Evolutionary conservation across 768 basidiomycete species (phyloP).

Genomic region (Russula vinacea): DNA sequence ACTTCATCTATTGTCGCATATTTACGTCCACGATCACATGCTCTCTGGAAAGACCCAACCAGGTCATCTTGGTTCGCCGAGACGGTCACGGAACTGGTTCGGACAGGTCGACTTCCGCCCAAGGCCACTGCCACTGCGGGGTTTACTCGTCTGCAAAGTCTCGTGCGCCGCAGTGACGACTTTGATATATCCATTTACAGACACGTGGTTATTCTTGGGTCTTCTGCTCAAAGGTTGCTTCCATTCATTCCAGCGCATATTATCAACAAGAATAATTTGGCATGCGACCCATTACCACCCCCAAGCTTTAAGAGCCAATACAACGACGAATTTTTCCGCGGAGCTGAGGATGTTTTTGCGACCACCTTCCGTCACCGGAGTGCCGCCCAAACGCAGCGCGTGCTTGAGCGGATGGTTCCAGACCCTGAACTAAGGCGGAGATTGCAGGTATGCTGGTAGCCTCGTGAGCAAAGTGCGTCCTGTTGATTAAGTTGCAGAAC

Average conservation of each 20-base stretch:
- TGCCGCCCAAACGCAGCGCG: slow-evolving; percentile 49
- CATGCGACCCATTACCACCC: slow-evolving; percentile 89
- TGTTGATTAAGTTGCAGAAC: slow-evolving; percentile 35
- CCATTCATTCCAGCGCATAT: slow-evolving; percentile 68
- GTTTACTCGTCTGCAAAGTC: slow-evolving; percentile 40
- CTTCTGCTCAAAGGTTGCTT: slow-evolving; percentile 56
- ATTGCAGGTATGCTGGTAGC: slow-evolving; percentile 44
- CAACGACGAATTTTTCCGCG: slow-evolving; percentile 70
- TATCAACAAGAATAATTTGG: slow-evolving; percentile 52
- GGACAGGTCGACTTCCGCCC: slow-evolving; percentile 35
- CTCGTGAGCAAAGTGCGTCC: slow-evolving; percentile 3
- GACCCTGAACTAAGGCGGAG: slow-evolving; percentile 57
- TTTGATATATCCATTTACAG: slow-evolving; percentile 60
- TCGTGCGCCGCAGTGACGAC: slow-evolving; percentile 36
- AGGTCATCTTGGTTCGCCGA: slow-evolving; percentile 64
- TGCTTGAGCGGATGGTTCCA: slow-evolving; percentile 55
- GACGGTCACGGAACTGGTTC: slow-evolving; percentile 48
- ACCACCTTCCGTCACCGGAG: slow-evolving; percentile 37
- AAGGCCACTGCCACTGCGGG: slow-evolving; percentile 38
- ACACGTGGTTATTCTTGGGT: slow-evolving; percentile 73
- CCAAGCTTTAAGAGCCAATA: slow-evolving; percentile 56
- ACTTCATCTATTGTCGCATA: slow-evolving; percentile 79
- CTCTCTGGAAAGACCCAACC: slow-evolving; percentile 77
- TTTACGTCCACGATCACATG: slow-evolving; percentile 75
- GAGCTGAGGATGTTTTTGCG: slow-evolving; percentile 52